phyloP scores from a whole-genome alignment of 805 yeast genomes.

The Saccharomycopsis selenospora region DNA sequence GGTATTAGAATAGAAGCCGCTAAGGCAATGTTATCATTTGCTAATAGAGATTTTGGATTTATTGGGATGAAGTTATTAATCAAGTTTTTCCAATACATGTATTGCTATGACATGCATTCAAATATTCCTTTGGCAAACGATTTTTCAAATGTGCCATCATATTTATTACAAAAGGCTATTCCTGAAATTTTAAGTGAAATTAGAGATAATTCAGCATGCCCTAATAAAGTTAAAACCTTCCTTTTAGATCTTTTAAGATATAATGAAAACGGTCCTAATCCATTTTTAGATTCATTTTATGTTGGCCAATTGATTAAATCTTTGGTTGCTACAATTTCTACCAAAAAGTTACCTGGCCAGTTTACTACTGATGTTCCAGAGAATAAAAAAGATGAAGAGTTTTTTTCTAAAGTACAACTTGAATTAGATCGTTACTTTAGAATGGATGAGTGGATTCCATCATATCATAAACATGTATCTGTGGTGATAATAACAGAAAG shows the following conservation, averaged over 20 bases:
- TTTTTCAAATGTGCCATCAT: constrained; percentile 61
- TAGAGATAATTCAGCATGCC: constrained; percentile 49
- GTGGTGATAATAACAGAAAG: constrained; percentile 52
- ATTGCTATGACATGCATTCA: constrained; percentile 65
- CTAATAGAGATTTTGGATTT: constrained; percentile 53
- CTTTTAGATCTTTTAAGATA: constrained; percentile 66
- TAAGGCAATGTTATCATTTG: constrained; percentile 59
- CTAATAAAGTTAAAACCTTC: constrained; percentile 52
- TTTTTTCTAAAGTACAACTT: constrained; percentile 41
- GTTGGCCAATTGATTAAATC: constrained; percentile 50
- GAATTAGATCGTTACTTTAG: constrained; percentile 72
- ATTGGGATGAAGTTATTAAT: constrained; percentile 69
- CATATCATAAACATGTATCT: constrained; percentile 52
- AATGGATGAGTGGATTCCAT: constrained; percentile 82
- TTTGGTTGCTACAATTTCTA: constrained; percentile 36
- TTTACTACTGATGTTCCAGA: constrained; percentile 18
- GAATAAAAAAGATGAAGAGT: constrained; percentile 30
- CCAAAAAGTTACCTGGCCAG: constrained; percentile 28
- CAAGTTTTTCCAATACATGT: constrained; percentile 59
- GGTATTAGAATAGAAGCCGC: constrained; percentile 90
- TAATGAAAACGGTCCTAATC: constrained; percentile 79
- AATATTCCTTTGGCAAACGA: constrained; percentile 74
- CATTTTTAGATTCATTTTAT: constrained; percentile 66
- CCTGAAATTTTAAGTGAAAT: constrained; percentile 55
- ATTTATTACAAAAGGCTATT: constrained; percentile 64